These are phyloP conservation scores for Cryptosporidium viatorum DNA, from an alignment of 169 alveolate species.

Conservation along the genomic window DNA sequence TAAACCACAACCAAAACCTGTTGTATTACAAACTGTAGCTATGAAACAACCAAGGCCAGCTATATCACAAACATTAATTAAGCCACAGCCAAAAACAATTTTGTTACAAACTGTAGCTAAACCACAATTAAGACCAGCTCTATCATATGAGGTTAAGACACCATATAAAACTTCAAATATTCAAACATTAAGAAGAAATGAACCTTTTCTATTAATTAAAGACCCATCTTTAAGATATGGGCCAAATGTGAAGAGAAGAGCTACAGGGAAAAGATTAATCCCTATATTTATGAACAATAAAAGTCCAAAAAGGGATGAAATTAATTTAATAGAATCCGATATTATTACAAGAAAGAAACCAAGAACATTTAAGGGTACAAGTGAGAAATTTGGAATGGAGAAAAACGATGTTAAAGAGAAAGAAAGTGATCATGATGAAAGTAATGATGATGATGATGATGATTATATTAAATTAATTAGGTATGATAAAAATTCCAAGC, in stretches of 20 bases:
- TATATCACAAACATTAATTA: background rate
- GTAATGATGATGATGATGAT: background rate
- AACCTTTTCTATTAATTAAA: constrained; percentile 29
- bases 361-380: background rate
- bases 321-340: background rate
- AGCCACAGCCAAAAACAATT: no score
- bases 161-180: background rate
- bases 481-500: background rate
- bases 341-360: background rate
- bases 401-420: no score
- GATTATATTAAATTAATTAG: constrained; percentile 24
- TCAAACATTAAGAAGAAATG: constrained; percentile 33
- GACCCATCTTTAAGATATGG: constrained; percentile 31
- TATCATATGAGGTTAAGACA: background rate
- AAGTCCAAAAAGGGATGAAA: background rate
- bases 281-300: background rate
- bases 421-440: background rate
- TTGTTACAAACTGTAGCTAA: no score
- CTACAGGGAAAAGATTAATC: background rate
- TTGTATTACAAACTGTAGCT: background rate
- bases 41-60: background rate
- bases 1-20: background rate
- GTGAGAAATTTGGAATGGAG: background rate
- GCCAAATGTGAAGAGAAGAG: constrained; percentile 36
- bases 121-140: background rate